Conservation (phyloP, 2,329 filamentous ascomycete genomes). For the Clonostachys sp. region DNA sequence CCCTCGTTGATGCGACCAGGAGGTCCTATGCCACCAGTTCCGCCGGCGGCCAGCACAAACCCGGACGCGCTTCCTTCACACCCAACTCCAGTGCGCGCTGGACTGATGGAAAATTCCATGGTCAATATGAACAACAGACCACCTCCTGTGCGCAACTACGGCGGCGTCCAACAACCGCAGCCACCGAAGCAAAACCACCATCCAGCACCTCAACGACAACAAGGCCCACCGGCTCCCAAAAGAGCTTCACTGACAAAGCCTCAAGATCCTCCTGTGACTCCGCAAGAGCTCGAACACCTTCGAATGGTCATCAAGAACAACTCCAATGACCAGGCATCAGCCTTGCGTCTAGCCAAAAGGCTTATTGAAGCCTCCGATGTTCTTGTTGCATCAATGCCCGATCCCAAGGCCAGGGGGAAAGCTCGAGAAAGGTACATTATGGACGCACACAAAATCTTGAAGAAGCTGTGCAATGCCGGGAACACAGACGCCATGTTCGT, state of each 20-base stretch:
- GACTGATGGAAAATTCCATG: conserved; percentile 54
- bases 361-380: conserved; percentile 80
- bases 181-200: conserved; percentile 14
- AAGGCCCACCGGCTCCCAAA: conserved; percentile 18
- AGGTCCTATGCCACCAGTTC: background rate
- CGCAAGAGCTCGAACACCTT: conserved; percentile 72
- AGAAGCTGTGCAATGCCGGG: conserved; percentile 72
- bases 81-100: conserved; percentile 58
- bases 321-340: conserved; percentile 65
- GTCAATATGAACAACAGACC: conserved; percentile 53
- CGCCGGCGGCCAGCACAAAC: conserved; percentile 12
- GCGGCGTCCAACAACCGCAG: conserved; percentile 30
- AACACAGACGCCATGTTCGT: conserved; percentile 91
- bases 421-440: conserved; percentile 76
- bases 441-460: conserved; percentile 86
- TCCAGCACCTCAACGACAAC: conserved; percentile 5
- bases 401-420: conserved; percentile 69
- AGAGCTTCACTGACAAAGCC: conserved; percentile 20
- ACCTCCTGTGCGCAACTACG: conserved; percentile 53
- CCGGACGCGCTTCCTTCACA: conserved; percentile 52
- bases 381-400: conserved; percentile 59
- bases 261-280: conserved; percentile 56
- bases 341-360: conserved; percentile 74
- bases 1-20: background rate
- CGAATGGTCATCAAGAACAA: conserved; percentile 66